Base-by-base conservation (phyloP, 2,329 filamentous ascomycete species). In the Calcarisporium arbuscula region DNA sequence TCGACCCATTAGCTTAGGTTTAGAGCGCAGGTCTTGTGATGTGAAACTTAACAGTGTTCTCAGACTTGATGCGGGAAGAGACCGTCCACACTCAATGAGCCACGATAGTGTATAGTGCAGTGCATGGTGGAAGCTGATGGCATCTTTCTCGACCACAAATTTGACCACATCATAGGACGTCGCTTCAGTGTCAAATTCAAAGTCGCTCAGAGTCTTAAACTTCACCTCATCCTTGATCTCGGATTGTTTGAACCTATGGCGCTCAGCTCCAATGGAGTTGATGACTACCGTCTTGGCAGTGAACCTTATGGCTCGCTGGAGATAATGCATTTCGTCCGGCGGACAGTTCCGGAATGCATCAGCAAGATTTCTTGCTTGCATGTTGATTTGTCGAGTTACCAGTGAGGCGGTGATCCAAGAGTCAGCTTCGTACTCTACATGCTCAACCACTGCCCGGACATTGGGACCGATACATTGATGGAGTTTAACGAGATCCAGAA, bases 391-490 rank as follows among this genome's bases (percentile, higher is more conserved):
- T 32, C 90, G 77, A 32, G 92, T 95, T 38, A 98, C 85, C 32
- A 96, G 72, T 6, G 89, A 95, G 4, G 92, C 90, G 38, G 86
- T 94, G 34, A 98, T 96, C 92, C 92, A 98, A 15, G 87, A 85
- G 61, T 98, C 94, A 3, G 89, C 94, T 60, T 98, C 92, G 53
- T 96, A 98, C 58, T 98, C 94, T 20, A 98, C 85, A 56, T 98
- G 92, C 53, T 96, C 92, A 12, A 89, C 88, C 16, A 95, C 77
- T 3, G 90, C 92, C 42, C 94, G 52, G 18, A 89, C 72, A 50
- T 96, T 98, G 2, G 92, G 92, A 49, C 90, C 95, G 36, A 98
- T 95, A 19, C 92, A 90, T 62, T 98, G 94, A 45, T 95, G 89
- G 29, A 98, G 73, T 58, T 95, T 95, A 44, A 95, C 87, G 12